phyloP scores from a whole-genome alignment of 495 filamentous ascomycete species.

The Aspergillus baeticus region DNA sequence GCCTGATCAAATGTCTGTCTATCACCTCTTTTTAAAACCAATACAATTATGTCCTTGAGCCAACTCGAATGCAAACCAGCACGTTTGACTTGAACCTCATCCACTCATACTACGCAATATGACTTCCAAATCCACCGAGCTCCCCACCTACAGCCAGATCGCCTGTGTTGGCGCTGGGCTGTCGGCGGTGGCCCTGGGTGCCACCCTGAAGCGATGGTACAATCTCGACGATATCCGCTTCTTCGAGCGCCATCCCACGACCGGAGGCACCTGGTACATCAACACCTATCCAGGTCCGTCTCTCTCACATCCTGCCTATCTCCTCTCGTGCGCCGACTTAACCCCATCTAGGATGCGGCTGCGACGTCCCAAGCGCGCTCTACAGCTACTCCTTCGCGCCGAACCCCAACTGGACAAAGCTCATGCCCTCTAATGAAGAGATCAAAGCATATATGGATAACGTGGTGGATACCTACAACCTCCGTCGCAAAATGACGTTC shows the following conservation, averaged over 20 bases:
- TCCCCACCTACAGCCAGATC: conserved; percentile 23
- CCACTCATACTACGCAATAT: no score
- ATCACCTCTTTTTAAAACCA: no score
- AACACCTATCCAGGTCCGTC: conserved; percentile 29
- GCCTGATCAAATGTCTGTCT: no score
- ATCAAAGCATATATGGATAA: conserved; percentile 45
- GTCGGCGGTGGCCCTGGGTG: conserved; percentile 25
- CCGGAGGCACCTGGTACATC: conserved; percentile 33
- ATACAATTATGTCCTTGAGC: no score
- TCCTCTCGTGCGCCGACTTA: background rate
- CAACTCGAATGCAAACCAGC: no score
- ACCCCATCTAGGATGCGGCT: conserved; percentile 24
- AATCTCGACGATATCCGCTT: conserved; percentile 25
- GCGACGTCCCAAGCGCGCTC: conserved; percentile 32
- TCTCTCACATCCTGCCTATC: background rate
- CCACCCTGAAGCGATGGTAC: conserved; percentile 33
- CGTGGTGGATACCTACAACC: conserved; percentile 44
- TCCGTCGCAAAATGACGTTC: conserved; percentile 37
- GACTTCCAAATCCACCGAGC: no score
- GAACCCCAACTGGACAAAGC: conserved; percentile 45
- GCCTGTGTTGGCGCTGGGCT: conserved; percentile 29
- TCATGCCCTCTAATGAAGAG: conserved; percentile 42
- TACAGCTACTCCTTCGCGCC: conserved; percentile 51
- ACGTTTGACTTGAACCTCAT: no score
- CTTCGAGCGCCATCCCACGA: conserved; percentile 25